These are phyloP conservation scores for Tolypocladium tundrense DNA, from an alignment of 2,329 filamentous ascomycete species.

Conservation along the genomic window DNA sequence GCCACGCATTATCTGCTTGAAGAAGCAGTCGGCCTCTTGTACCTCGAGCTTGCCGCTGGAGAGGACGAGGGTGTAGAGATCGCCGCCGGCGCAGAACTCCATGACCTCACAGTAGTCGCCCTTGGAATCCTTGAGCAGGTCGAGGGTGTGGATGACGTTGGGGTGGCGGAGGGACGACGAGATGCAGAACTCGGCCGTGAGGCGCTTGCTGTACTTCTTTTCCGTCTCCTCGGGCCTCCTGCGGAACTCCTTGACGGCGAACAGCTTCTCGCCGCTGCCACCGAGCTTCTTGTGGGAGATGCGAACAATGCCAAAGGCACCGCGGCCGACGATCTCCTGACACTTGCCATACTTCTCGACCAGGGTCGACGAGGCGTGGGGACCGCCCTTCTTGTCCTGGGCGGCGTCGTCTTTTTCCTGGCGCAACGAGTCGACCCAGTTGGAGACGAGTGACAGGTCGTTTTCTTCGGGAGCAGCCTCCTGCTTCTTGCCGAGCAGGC, in stretches of 20 bases:
- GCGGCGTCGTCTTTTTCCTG: slow-evolving; percentile 77
- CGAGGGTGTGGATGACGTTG: slow-evolving; percentile 95
- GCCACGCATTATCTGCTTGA: slow-evolving; percentile 98
- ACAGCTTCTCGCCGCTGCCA: slow-evolving; percentile 76
- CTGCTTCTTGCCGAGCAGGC: slow-evolving; percentile 75
- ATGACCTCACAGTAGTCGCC: slow-evolving; percentile 98
- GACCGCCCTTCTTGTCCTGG: slow-evolving; percentile 62
- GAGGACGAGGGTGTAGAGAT: slow-evolving; percentile 87
- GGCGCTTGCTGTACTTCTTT: slow-evolving; percentile 94
- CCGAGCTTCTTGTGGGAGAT: slow-evolving; percentile 94
- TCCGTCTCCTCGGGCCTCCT: slow-evolving; percentile 87
- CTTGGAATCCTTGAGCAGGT: slow-evolving; percentile 90
- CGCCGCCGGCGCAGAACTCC: slow-evolving; percentile 96
- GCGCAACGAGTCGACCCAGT: slow-evolving; percentile 89
- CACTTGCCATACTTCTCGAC: slow-evolving; percentile 98
- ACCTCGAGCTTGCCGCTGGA: slow-evolving; percentile 87
- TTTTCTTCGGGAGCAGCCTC: slow-evolving; percentile 65
- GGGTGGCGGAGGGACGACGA: slow-evolving; percentile 93
- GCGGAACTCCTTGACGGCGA: slow-evolving; percentile 96
- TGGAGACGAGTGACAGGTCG: slow-evolving; percentile 85
- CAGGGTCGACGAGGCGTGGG: slow-evolving; percentile 61
- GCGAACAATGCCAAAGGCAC: slow-evolving; percentile 92
- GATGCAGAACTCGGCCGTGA: slow-evolving; percentile 97
- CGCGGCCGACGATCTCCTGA: slow-evolving; percentile 90
- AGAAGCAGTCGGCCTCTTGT: slow-evolving; percentile 90